These are phyloP conservation scores for Aspergillus arachidicola DNA, from an alignment of 2,329 filamentous ascomycete genomes.

Conservation along the genomic window DNA sequence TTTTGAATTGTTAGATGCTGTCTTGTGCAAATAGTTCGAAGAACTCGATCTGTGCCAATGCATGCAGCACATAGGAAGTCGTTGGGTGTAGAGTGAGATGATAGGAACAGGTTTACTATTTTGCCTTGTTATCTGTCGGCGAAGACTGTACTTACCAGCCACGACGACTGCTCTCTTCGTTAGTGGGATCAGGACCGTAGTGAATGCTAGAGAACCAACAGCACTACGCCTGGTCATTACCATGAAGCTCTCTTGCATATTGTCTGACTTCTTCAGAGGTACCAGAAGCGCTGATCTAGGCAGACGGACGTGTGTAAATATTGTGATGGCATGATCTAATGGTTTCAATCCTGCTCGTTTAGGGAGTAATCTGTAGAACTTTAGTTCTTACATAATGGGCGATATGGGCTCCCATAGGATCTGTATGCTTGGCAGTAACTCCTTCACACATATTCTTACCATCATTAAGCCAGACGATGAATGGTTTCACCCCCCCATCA, in stretches of 20 bases:
- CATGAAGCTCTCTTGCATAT: conserved; percentile 15
- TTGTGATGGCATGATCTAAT: conserved; percentile 24
- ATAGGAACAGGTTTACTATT: conserved; percentile 19
- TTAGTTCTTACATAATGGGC: not conserved
- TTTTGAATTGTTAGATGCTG: not conserved
- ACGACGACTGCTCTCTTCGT: conserved; percentile 23
- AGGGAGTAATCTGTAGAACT: not conserved
- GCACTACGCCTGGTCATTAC: conserved; percentile 15
- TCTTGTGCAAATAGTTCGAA: conserved; percentile 19
- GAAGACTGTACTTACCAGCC: conserved; percentile 22
- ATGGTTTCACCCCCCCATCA: conserved; percentile 20
- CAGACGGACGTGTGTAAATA: conserved; percentile 21
- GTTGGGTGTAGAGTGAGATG: conserved; percentile 26
- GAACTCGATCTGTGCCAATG: conserved; percentile 21
- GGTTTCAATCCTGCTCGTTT: conserved; percentile 4
- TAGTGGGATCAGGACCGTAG: conserved; percentile 15
- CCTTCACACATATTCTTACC: conserved; percentile 21
- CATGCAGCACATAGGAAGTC: conserved; percentile 25
- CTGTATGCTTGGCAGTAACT: conserved; percentile 8
- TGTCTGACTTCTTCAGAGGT: conserved; percentile 11
- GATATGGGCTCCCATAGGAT: not conserved
- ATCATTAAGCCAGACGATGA: conserved; percentile 21
- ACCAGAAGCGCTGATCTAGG: conserved; percentile 20
- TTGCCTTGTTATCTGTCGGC: conserved; percentile 16
- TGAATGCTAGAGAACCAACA: conserved; percentile 20